phyloP scores from a whole-genome alignment of 164 flowering plant genomes.

The Aristolochia fimbriata region DNA sequence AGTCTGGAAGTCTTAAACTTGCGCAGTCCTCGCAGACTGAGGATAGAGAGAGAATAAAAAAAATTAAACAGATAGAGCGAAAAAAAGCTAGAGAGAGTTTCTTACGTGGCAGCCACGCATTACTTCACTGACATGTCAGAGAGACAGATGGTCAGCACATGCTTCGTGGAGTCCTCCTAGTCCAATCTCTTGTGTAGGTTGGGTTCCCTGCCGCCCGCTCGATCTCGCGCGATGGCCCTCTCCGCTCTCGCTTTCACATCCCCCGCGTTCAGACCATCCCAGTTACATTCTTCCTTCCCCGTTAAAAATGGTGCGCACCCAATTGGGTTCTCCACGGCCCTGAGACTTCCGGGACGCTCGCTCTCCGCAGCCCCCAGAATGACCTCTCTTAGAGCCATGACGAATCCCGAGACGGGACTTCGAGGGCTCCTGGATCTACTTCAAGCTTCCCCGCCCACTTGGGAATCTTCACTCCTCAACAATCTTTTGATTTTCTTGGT shows the following conservation, averaged over 20 bases:
- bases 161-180: too few species aligned
- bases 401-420: slow-evolving; percentile 14
- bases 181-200: too few species aligned
- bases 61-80: too few species aligned
- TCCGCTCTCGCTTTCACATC: not conserved
- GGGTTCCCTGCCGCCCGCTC: too few species aligned
- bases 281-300: not conserved
- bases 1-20: too few species aligned
- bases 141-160: too few species aligned
- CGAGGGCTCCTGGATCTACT: slow-evolving; percentile 27
- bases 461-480: slow-evolving; percentile 60
- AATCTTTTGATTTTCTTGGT: slow-evolving; percentile 59
- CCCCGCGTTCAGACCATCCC: not conserved
- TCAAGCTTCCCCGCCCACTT: slow-evolving; percentile 64
- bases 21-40: too few species aligned
- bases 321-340: slow-evolving; percentile 2
- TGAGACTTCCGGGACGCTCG: slow-evolving; percentile 1
- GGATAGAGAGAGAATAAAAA: too few species aligned
- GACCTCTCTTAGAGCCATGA: slow-evolving; percentile 4
- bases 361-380: slow-evolving; percentile 6
- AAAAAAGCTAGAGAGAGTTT: too few species aligned
- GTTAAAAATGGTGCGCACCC: not conserved
- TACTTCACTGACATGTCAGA: too few species aligned
- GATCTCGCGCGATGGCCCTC: slow-evolving; percentile 4
- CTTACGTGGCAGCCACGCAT: too few species aligned